Evolutionary conservation across 176 grass and related monocot genomes (phyloP).

Genomic region (Bromus sterilis): DNA sequence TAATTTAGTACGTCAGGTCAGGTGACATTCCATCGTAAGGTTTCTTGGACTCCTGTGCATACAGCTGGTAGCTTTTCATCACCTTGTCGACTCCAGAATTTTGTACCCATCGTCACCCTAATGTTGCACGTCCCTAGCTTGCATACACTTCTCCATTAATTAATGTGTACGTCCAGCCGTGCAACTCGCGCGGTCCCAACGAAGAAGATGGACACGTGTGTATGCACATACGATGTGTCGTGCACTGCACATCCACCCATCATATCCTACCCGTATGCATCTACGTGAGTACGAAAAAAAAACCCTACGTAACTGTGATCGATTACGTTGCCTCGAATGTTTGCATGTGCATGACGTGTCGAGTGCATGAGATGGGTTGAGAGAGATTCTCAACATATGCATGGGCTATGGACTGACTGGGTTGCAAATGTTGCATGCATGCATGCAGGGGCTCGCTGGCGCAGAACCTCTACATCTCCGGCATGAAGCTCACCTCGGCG

Average conservation of each 20-base stretch:
- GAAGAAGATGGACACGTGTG: background rate
- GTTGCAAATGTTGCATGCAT: conserved; percentile 19
- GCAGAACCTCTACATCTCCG: conserved; percentile 76
- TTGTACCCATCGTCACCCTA: background rate
- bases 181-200: background rate
- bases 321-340: background rate
- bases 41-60: too few relatives aligned
- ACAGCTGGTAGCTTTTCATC: too few relatives aligned
- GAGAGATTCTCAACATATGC: background rate
- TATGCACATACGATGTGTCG: background rate
- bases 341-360: background rate
- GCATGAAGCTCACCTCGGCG: conserved; percentile 66
- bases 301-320: background rate
- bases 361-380: background rate
- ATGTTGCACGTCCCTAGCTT: background rate
- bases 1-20: background rate
- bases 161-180: background rate
- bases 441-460: conserved; percentile 55
- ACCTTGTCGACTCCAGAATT: too few relatives aligned
- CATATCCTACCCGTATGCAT: background rate
- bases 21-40: too few relatives aligned
- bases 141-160: background rate
- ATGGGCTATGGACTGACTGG: background rate
- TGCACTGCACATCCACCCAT: too few relatives aligned
- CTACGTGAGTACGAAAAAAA: too few relatives aligned